Percentiles rank a stretch among this genome's conserved stretches.
Evolutionary conservation across 78 protist genomes (phyloP).

Genomic region (Planoprotostelium fungivorum): DNA sequence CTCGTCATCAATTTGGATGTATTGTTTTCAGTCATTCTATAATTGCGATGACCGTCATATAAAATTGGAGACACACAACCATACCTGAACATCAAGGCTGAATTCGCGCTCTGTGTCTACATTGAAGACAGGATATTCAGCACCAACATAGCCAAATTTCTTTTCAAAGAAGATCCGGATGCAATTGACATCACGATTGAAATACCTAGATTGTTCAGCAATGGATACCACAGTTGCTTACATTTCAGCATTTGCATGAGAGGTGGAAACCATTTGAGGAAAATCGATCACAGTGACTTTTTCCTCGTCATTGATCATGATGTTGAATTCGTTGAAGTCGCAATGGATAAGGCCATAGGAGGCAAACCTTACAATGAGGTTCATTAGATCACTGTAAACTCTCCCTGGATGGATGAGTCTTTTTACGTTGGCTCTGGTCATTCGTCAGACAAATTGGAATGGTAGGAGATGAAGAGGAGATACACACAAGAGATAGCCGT

Average conservation of each 20-base stretch:
- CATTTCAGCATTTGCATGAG: slow-evolving; percentile 84
- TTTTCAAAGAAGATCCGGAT: slow-evolving; percentile 74
- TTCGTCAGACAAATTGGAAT: neutral
- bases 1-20: slow-evolving; percentile 3
- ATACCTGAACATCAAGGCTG: neutral
- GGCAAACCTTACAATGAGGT: slow-evolving; percentile 79
- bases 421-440: slow-evolving; percentile 28
- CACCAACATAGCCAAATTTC: slow-evolving; percentile 40
- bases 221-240: too few relatives aligned
- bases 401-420: slow-evolving; percentile 58
- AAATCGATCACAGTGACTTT: slow-evolving; percentile 92
- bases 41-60: neutral
- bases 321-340: slow-evolving; percentile 98
- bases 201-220: too few relatives aligned
- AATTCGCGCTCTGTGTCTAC: neutral
- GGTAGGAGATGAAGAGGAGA: neutral
- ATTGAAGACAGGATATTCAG: neutral
- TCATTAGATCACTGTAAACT: slow-evolving; percentile 70
- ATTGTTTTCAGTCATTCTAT: neutral
- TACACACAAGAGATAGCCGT: slow-evolving; percentile 81
- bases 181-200: slow-evolving; percentile 90
- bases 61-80: neutral
- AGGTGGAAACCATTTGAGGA: slow-evolving; percentile 97
- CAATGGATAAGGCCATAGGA: slow-evolving; percentile 95
- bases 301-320: slow-evolving; percentile 81